Evolutionary conservation across 768 basidiomycete genomes (phyloP), one percentile per base, ranked within the genome.

Genomic region (Suillus brevipes): DNA sequence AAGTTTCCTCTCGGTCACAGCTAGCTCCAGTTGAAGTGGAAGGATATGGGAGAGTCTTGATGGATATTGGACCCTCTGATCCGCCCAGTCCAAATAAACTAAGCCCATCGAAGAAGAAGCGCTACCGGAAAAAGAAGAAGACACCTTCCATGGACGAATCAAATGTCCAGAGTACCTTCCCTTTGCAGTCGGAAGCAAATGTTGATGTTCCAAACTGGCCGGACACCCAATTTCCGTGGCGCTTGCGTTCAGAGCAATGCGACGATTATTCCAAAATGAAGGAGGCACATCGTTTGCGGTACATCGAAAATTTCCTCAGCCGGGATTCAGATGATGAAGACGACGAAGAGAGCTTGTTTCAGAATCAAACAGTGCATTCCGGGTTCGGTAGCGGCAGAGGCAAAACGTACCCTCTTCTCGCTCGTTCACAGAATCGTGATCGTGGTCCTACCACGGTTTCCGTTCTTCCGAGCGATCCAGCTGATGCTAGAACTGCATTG

Each of bases 211-310:
- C 91, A 12, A 88, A 91, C 71, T 94, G 92, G 92, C 89, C 88
- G 8, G 92, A 94, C 70, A 68, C 80, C 9, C 87, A 87, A 75
- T 93, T 92, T 70, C 92, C 92, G 25, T 94, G 92, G 92, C 84
- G 83, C 58, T 72, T 88, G 67, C 80, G 87, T 62, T 80, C 78
- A n/a, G 81, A 85, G 66, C 84, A 88, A 72, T 81, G 83, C 38
- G 78, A 79, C 28, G 84, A 87, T 58, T 68, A 80, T 55, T 80
- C 81, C 28, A 84, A 83, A 69, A 81, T 82, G 37, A 83, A 87
- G 70, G 81, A 86, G 68, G 84, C 83, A 69, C 86, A 89, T 70
- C 83, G 86, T 60, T 69, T 91, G 71, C 80, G 80, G 65, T 82
- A 84, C 81, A 89, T 94, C 58, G 88, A 88, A 72, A 80, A 82